phyloP scores from a whole-genome alignment of 108 stramenopile species.

The Conticribra guillardii region DNA sequence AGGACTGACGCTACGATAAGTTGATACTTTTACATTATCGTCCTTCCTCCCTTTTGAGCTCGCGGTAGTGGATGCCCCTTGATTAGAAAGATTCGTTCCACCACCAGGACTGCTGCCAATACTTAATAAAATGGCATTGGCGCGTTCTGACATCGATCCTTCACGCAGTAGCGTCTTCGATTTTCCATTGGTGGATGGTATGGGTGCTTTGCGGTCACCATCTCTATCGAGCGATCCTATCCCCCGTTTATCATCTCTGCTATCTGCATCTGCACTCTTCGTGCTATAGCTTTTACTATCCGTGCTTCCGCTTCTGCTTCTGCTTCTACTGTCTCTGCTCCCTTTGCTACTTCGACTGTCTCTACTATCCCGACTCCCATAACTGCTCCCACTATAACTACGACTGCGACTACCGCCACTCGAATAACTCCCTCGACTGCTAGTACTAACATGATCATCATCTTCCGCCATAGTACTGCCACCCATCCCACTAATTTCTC shows the following conservation, averaged over 20 bases:
- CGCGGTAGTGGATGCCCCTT: neutral
- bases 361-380: neutral
- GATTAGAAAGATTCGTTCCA: too few relatives aligned
- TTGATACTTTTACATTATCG: too few relatives aligned
- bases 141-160: slow-evolving; percentile 37
- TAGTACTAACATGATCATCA: neutral
- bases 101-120: neutral
- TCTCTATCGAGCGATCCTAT: slow-evolving; percentile 2
- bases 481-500: neutral
- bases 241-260: neutral
- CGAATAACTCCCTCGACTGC: slow-evolving; percentile 6
- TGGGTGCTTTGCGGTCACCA: too few relatives aligned
- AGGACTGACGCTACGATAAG: too few relatives aligned
- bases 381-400: slow-evolving; percentile 3
- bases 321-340: neutral
- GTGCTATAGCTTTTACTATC: neutral
- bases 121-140: slow-evolving; percentile 35
- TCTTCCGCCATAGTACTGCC: neutral
- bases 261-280: neutral
- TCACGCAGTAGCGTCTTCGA: neutral
- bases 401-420: slow-evolving; percentile 10
- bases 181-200: slow-evolving; percentile 2
- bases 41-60: neutral
- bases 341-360: slow-evolving; percentile 2
- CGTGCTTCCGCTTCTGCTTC: neutral